These are phyloP conservation scores for Podosphaera xanthii DNA, from an alignment of 2,329 filamentous ascomycete species.

Conservation along the genomic window DNA sequence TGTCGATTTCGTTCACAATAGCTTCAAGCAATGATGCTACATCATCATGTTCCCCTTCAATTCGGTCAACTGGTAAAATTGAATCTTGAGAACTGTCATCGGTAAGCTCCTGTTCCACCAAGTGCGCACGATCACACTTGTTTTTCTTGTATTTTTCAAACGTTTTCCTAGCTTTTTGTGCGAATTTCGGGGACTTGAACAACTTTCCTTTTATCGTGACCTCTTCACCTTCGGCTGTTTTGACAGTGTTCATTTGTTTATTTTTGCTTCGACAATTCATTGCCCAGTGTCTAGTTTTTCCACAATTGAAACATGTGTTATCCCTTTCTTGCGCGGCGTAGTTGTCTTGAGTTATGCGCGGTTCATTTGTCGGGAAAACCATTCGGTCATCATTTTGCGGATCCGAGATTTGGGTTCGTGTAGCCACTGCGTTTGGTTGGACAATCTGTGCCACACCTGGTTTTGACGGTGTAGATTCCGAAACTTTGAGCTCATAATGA, in stretches of 20 bases:
- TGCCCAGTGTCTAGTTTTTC: background rate
- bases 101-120: background rate
- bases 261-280: background rate
- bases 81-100: background rate
- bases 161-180: background rate
- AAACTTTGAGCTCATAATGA: background rate
- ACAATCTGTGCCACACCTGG: background rate
- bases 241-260: background rate
- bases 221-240: background rate
- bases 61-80: background rate
- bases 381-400: background rate
- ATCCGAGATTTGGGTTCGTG: background rate
- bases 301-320: background rate
- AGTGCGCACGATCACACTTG: background rate
- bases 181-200: background rate
- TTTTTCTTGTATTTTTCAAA: conserved; percentile 1
- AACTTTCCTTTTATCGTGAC: background rate
- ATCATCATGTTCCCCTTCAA: background rate
- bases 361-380: background rate
- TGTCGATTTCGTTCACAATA: background rate
- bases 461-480: background rate
- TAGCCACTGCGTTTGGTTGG: background rate
- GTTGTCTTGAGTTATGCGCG: background rate
- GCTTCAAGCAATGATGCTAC: background rate
- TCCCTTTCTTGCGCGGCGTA: background rate